A percentile compares a stretch with the other conserved stretches of the same genome.
These are phyloP conservation scores for Dioscorea dumetorum DNA, from an alignment of 106 monocot genomes.

Conservation along the genomic window DNA sequence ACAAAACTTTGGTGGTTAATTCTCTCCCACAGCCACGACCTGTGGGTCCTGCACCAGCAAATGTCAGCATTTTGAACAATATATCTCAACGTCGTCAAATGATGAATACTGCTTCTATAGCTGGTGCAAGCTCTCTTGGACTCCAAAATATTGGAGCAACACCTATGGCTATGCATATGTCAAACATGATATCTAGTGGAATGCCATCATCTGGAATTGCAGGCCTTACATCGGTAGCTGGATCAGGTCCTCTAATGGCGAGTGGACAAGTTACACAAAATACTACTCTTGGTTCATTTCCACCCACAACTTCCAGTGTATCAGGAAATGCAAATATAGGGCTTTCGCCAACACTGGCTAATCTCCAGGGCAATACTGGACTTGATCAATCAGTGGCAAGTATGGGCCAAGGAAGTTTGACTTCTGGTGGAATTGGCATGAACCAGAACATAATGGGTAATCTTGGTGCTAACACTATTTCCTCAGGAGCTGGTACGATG, in stretches of 20 bases:
- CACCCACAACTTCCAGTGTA: constrained; percentile 48
- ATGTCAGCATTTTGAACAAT: constrained; percentile 85
- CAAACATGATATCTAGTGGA: constrained; percentile 87
- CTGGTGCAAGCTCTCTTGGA: constrained; percentile 55
- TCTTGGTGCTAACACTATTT: constrained; percentile 43
- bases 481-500: constrained; percentile 80
- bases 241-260: constrained; percentile 38
- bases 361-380: constrained; percentile 45
- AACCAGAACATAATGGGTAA: constrained; percentile 56
- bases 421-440: constrained; percentile 53
- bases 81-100: constrained; percentile 64
- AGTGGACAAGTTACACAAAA: constrained; percentile 56
- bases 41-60: constrained; percentile 56
- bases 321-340: constrained; percentile 67
- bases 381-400: constrained; percentile 45
- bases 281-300: constrained; percentile 56
- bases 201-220: constrained; percentile 56
- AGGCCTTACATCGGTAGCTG: constrained; percentile 54
- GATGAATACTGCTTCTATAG: constrained; percentile 55
- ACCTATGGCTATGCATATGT: constrained; percentile 83
- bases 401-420: constrained; percentile 55
- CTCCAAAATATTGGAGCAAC: constrained; percentile 51
- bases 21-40: constrained; percentile 55
- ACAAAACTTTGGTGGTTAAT: constrained; percentile 64
- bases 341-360: constrained; percentile 52